phyloP scores from a whole-genome alignment of 768 basidiomycete species.

The Pulveroboletus sp. region DNA sequence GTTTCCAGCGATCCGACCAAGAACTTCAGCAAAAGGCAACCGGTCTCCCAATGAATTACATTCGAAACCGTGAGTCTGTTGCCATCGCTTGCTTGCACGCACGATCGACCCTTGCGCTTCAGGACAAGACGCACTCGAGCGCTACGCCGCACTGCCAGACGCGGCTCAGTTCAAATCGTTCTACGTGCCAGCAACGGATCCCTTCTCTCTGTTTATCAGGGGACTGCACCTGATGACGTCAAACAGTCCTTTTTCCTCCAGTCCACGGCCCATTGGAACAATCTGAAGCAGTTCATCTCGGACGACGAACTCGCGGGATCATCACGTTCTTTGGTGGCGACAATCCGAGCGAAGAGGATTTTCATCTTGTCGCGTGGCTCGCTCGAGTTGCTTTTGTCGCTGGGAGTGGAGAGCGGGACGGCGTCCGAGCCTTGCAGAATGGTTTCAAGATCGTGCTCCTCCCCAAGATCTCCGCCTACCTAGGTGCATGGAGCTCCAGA shows the following conservation, averaged over 20 bases:
- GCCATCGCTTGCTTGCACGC: not conserved
- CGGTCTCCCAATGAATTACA: constrained; percentile 34
- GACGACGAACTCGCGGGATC: constrained; percentile 37
- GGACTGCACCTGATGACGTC: constrained; percentile 32
- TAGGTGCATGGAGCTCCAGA: constrained; percentile 41
- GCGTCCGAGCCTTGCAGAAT: constrained; percentile 36
- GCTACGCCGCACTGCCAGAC: constrained; percentile 32
- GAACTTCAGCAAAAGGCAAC: constrained; percentile 39
- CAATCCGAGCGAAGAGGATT: constrained; percentile 49
- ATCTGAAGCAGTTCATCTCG: constrained; percentile 35
- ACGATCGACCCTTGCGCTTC: not conserved
- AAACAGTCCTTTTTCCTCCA: constrained; percentile 38
- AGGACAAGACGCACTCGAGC: constrained; percentile 44
- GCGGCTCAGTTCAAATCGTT: constrained; percentile 39
- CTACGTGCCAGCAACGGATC: constrained; percentile 40
- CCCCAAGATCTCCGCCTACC: constrained; percentile 39
- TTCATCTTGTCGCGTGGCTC: constrained; percentile 52
- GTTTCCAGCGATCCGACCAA: constrained; percentile 40
- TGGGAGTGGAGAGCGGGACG: constrained; percentile 38
- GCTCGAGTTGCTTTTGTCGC: constrained; percentile 40
- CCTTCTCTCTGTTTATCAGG: constrained; percentile 41
- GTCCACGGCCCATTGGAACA: constrained; percentile 38
- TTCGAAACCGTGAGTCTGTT: constrained; percentile 39
- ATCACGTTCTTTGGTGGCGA: constrained; percentile 47
- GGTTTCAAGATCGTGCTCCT: constrained; percentile 37